Conservation (phyloP, 1,139 yeast species). For the Debaryomycetaceae sp. region DNA sequence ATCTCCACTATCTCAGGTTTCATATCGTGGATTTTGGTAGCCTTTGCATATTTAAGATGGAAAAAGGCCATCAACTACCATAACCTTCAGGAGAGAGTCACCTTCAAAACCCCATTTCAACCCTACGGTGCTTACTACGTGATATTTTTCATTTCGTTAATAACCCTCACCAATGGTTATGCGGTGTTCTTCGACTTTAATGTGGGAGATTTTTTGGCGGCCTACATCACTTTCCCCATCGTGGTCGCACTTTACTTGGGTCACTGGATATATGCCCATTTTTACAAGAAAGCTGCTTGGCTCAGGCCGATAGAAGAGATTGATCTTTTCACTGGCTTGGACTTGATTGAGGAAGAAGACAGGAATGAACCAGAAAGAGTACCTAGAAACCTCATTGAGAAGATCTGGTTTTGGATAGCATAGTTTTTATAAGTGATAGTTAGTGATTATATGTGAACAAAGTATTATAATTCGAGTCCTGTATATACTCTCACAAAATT, state of each 20-base stretch:
- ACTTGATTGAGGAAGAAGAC: slow-evolving; percentile 39
- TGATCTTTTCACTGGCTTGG: slow-evolving; percentile 46
- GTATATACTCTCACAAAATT: slow-evolving; percentile 1
- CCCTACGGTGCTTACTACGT: slow-evolving; percentile 52
- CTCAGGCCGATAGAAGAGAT: slow-evolving; percentile 40
- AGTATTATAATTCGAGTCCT: neutral
- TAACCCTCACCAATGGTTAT: slow-evolving; percentile 58
- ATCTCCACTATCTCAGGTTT: slow-evolving; percentile 71
- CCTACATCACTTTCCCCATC: slow-evolving; percentile 59
- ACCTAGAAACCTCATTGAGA: slow-evolving; percentile 32
- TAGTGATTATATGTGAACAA: neutral
- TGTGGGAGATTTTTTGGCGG: slow-evolving; percentile 51
- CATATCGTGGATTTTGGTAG: slow-evolving; percentile 58
- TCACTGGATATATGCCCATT: slow-evolving; percentile 31
- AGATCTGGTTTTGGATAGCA: slow-evolving; percentile 40
- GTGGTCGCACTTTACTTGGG: slow-evolving; percentile 45
- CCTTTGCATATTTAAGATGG: slow-evolving; percentile 49
- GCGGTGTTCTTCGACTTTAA: slow-evolving; percentile 53
- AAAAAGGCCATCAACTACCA: slow-evolving; percentile 48
- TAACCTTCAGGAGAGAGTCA: slow-evolving; percentile 40
- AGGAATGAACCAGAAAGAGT: slow-evolving; percentile 24
- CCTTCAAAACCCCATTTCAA: slow-evolving; percentile 46
- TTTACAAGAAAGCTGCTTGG: slow-evolving; percentile 26
- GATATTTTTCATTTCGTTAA: slow-evolving; percentile 39
- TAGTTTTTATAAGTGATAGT: slow-evolving; percentile 5